Conservation (phyloP, 805 yeast species). For the Candida alai region DNA sequence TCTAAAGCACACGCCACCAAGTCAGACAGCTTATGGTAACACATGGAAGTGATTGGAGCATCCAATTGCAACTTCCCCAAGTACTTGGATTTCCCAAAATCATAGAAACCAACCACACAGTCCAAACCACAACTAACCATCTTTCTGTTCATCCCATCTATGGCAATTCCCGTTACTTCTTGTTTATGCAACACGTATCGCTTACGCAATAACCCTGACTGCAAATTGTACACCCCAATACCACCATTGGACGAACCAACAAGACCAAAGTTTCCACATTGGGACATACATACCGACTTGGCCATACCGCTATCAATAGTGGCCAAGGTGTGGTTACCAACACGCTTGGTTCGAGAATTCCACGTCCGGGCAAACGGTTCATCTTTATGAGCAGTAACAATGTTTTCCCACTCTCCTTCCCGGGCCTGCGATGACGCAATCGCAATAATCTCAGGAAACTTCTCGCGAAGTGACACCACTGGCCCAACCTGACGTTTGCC, state of each 20-base stretch:
- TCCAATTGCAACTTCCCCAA: constrained; percentile 65
- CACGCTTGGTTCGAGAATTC: constrained; percentile 74
- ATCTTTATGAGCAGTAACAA: constrained; percentile 83
- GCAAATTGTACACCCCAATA: constrained; percentile 82
- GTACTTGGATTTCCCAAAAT: constrained; percentile 68
- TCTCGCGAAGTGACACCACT: constrained; percentile 51
- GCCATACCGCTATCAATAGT: constrained; percentile 79
- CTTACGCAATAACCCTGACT: constrained; percentile 81
- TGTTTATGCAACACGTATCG: constrained; percentile 67
- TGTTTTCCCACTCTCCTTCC: constrained; percentile 90
- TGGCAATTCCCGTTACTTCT: constrained; percentile 81
- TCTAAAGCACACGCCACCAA: constrained; percentile 82
- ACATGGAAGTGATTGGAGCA: constrained; percentile 74
- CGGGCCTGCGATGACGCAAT: constrained; percentile 72
- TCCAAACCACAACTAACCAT: constrained; percentile 88
- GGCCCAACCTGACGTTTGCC: constrained; percentile 52
- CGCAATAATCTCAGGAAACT: constrained; percentile 70
- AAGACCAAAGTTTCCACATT: constrained; percentile 92
- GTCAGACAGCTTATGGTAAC: constrained; percentile 79
- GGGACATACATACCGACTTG: constrained; percentile 73
- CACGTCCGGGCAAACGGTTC: constrained; percentile 86
- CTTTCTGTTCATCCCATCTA: constrained; percentile 86
- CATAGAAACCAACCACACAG: constrained; percentile 83
- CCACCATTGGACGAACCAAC: constrained; percentile 88
- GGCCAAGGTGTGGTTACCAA: constrained; percentile 66